A percentile compares a stretch with the other conserved stretches of the same genome.
phyloP scores from a whole-genome alignment of 1,284 basidiomycete species.

The Paramarasmius palmivorus region DNA sequence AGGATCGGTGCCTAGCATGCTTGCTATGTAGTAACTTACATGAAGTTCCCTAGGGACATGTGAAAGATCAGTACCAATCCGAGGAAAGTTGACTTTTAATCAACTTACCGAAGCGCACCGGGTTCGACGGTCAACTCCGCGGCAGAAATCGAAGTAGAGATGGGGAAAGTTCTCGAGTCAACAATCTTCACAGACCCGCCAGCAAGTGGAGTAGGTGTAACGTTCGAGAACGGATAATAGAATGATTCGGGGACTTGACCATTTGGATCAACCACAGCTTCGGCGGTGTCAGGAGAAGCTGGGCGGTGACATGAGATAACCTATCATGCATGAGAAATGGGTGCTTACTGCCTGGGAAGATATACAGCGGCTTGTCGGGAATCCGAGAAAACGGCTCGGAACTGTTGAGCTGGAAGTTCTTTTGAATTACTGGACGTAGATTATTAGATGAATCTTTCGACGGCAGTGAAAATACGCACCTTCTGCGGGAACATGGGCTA shows the following conservation, averaged over 20 bases:
- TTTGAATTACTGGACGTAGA: slow-evolving; percentile 56
- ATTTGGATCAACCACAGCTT: slow-evolving; percentile 45
- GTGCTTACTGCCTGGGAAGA: slow-evolving; percentile 59
- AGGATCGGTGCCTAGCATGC: background rate
- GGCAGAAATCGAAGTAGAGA: slow-evolving; percentile 58
- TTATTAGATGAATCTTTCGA: slow-evolving; percentile 20
- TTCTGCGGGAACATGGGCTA: slow-evolving; percentile 57
- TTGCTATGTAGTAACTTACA: slow-evolving; percentile 25
- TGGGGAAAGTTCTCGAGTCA: slow-evolving; percentile 50
- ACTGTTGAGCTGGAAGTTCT: slow-evolving; percentile 61
- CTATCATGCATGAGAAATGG: slow-evolving; percentile 12
- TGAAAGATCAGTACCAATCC: background rate
- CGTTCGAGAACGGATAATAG: slow-evolving; percentile 54
- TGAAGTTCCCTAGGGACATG: slow-evolving; percentile 41
- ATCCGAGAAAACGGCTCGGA: slow-evolving; percentile 57
- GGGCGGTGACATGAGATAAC: slow-evolving; percentile 22
- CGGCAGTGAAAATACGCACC: slow-evolving; percentile 22
- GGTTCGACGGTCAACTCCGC: slow-evolving; percentile 70
- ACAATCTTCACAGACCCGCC: slow-evolving; percentile 68
- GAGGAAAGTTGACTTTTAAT: slow-evolving; percentile 17
- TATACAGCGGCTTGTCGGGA: slow-evolving; percentile 61
- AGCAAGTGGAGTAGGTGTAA: slow-evolving; percentile 45
- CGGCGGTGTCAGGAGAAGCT: slow-evolving; percentile 36
- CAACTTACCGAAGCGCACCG: slow-evolving; percentile 60
- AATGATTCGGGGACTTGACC: slow-evolving; percentile 54